Base-by-base conservation (phyloP, 129 eudicot species). In the Smallanthus sonchifolius region DNA sequence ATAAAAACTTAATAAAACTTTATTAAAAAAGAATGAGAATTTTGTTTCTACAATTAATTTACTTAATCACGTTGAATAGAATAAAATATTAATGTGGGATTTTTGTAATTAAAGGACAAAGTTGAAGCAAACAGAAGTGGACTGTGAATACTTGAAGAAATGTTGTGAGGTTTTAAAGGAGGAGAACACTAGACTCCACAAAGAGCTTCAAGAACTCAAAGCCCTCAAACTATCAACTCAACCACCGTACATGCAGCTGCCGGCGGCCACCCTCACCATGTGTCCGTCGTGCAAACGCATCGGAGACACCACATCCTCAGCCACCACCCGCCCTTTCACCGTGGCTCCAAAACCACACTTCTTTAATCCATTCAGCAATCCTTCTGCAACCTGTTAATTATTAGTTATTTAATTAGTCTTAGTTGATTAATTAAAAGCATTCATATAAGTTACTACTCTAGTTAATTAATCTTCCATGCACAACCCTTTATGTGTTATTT, bases 111-210 rank as follows among this genome's bases (percentile, higher is more conserved):
- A 65, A 40, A 92, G 98, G 87, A 92, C 98, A 36, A 92, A 92
- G 84, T 80, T 92, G 72, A 92, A 92, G 87, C 98, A 92, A 84
- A 92, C 98, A 34, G 98, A 92, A 81, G 92, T 92, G 48, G 98
- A 92, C 73, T 92, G 95, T 56, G 96, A 92, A 78, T 83, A 82
- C 74, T 79, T 87, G 86, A 92, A 92, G 85, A 92, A 86, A 75
- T 92, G 87, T 52, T 92, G 98, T 54, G 98, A 92, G 38, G 81
- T 95, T 13, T 70, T 92, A 49, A 92, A 90, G 20, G 95, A 92
- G 17, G 98, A 92, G 48, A 92, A 92, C 76, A 83, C 85, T 34
- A 80, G 91, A 85, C 95, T 92, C 30, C 92, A 90, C 24, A 92
- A 87, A 81, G 98, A 92, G 83, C 77, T 92, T 14, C 96, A 89